Base-by-base conservation (phyloP, 2,329 filamentous ascomycete genomes). In the Xylaria sp. region DNA sequence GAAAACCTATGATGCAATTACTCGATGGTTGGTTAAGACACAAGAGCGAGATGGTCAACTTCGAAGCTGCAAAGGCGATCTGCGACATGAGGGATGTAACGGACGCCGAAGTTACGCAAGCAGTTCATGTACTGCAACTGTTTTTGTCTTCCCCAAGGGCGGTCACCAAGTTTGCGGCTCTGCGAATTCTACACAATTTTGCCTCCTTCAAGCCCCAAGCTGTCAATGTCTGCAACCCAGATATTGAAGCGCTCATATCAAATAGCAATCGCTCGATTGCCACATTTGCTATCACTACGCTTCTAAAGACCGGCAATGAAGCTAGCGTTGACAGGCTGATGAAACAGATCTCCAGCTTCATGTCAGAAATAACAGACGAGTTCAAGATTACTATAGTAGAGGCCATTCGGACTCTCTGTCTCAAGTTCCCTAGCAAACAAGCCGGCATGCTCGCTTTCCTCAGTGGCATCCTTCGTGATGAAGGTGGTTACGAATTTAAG, bases 311-410 rank as follows among this genome's bases (percentile, higher is more conserved):
- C 11, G 96, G 96, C 69, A 99, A 98, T 78, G 96, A 99, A 82
- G 93, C 93, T 47, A 98, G 94, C 74, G 96, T 99, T 53, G 96
- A 99, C 79, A 90, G 96, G 62, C 83, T 99, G 73, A 98, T 99
- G 94, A 98, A 98, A 87, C 94, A 98, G 81, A 98, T 99, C 71
- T 94, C 93, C 27, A 92, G 92, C 47, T 98, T 99, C 84, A 98
- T 99, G 96, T 93, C 94, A 4, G 96, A 98, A 81, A 98, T 98
- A 73, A 98, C 95, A 6, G 96, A 99, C 78, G 96, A 99, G 81
- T 99, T 99, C 86, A 99, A 98, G 86, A 97, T 99, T 74, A 99
- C 96, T n/a, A 97, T 99, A 76, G 95, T 99, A 51, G 96, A 99
- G 81, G 96, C 96, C 50, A 98, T 99, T 78, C 92, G 96, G 69